Evolutionary conservation across 176 grass and related monocot genomes (phyloP).

Genomic region (Oropetium thomaeum): DNA sequence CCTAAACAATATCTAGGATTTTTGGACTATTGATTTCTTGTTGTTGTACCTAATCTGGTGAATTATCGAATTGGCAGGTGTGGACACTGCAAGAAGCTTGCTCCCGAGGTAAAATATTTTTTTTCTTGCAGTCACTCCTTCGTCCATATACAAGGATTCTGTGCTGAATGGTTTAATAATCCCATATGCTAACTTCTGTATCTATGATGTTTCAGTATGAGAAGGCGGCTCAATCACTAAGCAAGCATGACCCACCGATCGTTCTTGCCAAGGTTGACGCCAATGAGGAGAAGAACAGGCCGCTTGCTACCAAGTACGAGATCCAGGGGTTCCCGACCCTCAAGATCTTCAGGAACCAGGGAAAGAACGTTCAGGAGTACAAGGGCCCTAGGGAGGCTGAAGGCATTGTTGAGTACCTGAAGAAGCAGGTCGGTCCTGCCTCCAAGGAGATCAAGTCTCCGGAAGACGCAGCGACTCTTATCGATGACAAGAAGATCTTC

Average conservation of each 20-base stretch:
- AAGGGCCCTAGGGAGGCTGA: constrained; percentile 91
- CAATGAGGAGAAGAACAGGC: constrained; percentile 71
- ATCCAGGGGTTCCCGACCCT: constrained; percentile 88
- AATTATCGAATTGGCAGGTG: constrained; percentile 53
- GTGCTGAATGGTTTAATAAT: background rate
- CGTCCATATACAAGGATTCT: background rate
- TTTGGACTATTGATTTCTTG: background rate
- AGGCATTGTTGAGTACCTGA: constrained; percentile 83
- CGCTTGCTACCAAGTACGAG: constrained; percentile 63
- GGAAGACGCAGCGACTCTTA: constrained; percentile 47
- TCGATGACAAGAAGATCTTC: constrained; percentile 61
- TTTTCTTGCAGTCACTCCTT: background rate
- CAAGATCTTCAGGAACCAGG: constrained; percentile 88
- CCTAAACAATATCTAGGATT: background rate
- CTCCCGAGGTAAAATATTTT: constrained; percentile 69
- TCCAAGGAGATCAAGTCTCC: constrained; percentile 73
- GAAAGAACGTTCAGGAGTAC: constrained; percentile 74
- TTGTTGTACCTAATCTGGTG: background rate
- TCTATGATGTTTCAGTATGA: constrained; percentile 69
- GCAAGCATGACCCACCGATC: constrained; percentile 72
- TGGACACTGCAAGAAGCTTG: constrained; percentile 84
- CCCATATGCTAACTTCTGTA: background rate
- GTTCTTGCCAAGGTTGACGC: constrained; percentile 88
- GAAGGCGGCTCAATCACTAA: constrained; percentile 70
- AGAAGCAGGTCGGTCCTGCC: constrained; percentile 93